These are phyloP conservation scores for Pseudogymnoascus sp. DNA, from an alignment of 2,329 filamentous ascomycete genomes.

Conservation along the genomic window DNA sequence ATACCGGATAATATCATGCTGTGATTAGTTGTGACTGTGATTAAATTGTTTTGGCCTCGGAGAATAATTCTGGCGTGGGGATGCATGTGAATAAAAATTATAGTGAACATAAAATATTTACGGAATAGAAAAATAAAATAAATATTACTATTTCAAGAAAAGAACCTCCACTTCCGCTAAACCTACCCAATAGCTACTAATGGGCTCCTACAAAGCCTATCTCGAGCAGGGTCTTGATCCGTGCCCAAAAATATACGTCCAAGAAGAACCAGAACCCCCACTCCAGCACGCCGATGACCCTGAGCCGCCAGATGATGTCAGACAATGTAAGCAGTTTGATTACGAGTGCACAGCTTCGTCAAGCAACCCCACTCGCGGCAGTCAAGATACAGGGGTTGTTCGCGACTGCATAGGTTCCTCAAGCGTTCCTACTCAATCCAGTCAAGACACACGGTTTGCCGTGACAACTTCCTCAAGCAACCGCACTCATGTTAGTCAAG, in stretches of 20 bases:
- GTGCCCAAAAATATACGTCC: not conserved
- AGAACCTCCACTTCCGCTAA: no score
- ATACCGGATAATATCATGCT: not conserved
- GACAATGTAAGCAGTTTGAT: not conserved
- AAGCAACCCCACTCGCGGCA: not conserved
- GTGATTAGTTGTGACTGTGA: not conserved
- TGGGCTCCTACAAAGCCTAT: constrained; percentile 1
- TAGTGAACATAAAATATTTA: not conserved
- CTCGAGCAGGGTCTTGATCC: not conserved
- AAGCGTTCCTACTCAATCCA: not conserved
- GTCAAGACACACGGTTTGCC: not conserved
- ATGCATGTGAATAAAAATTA: not conserved
- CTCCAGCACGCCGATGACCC: not conserved
- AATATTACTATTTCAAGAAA: not conserved
- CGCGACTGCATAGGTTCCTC: not conserved
- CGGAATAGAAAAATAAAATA: not conserved
- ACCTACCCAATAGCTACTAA: not conserved
- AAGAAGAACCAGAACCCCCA: not conserved
- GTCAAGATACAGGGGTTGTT: not conserved
- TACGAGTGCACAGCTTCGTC: not conserved
- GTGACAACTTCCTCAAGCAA: not conserved
- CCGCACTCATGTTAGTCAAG: not conserved
- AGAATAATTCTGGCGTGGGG: not conserved
- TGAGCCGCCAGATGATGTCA: not conserved
- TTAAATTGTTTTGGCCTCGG: not conserved